Base-by-base conservation (phyloP, 345 rosid genomes). In the Syzygium grande region DNA sequence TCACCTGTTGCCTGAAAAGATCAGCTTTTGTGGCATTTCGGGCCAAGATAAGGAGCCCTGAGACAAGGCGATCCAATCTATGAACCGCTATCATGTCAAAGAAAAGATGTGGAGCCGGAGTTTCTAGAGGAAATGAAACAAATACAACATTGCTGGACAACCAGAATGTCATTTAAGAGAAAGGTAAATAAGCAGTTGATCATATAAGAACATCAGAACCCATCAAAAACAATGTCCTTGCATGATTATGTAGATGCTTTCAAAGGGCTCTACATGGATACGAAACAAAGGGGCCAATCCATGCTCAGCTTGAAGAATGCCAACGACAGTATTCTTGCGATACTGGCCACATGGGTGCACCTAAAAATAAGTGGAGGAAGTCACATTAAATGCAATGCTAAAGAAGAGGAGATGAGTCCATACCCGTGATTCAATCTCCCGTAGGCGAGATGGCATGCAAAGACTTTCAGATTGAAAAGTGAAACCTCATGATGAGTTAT, bases 261-360 rank as follows among this genome's bases (percentile, higher is more conserved):
- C 49, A 73, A 73, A 34, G 80, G 80, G 49, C 80, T 73, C 80
- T 73, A 10, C 80, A 21, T 16, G 99, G 99, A 97, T 96, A 98
- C 99, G 97, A 93, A 95, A 95, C 58, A 98, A 88, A 90, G 98
- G 93, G 54, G 95, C 94, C 88, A 96, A 86, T 83, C 89, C 95
- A 91, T 95, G 92, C 91, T 98, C 99, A 34, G 99, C 99, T 89
- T 96, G 94, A 90, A 98, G 99, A 91, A 98, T 94, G 88, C 99
- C 99, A 87, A 98, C 95, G 85, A 98, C 92, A 4, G 98, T 98
- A 92, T 98, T 98, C 94, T 96, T 98, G 56, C 99, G 97, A 87
- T 98, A 98, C 86, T 98, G 98, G 85, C 99, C 99, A 92, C 99
- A 98, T 21, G 98, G 99, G 92, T 98, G 99, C 86, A 96, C 99